These are phyloP conservation scores for Botryotinia narcissicola DNA, from an alignment of 2,329 filamentous ascomycete species.

Conservation along the genomic window DNA sequence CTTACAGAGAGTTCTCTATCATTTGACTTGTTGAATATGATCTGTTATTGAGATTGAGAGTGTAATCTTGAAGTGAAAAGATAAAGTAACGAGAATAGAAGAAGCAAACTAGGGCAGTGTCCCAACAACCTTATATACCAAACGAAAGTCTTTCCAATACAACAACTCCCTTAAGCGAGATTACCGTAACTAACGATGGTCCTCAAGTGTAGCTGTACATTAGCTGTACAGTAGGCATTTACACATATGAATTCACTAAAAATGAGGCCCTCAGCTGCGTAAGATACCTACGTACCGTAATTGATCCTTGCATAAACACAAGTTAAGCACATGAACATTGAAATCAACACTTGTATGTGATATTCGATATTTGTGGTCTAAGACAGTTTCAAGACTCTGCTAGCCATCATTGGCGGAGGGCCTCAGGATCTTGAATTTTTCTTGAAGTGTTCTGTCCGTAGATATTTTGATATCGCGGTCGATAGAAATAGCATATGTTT, in stretches of 20 bases:
- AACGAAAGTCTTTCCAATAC: background rate
- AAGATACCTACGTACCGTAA: background rate
- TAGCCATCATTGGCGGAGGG: background rate
- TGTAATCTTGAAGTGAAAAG: background rate
- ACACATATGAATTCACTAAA: background rate
- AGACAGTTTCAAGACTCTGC: background rate
- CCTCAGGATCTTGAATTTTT: background rate
- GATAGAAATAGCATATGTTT: background rate
- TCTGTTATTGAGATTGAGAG: background rate
- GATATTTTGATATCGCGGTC: background rate
- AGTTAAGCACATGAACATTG: background rate
- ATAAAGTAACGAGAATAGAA: background rate
- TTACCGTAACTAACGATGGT: background rate
- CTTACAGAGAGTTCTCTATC: background rate
- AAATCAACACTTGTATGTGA: background rate
- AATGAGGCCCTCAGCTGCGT: background rate
- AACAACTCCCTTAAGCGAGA: background rate
- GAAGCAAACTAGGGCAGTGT: background rate
- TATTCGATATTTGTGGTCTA: background rate
- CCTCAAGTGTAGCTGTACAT: background rate
- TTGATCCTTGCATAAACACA: background rate
- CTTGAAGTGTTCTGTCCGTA: background rate
- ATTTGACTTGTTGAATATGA: background rate
- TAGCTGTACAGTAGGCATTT: background rate
- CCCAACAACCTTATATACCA: background rate